Base-by-base conservation (phyloP, 441 rosid genomes). In the Pelargonium fulgidum region DNA sequence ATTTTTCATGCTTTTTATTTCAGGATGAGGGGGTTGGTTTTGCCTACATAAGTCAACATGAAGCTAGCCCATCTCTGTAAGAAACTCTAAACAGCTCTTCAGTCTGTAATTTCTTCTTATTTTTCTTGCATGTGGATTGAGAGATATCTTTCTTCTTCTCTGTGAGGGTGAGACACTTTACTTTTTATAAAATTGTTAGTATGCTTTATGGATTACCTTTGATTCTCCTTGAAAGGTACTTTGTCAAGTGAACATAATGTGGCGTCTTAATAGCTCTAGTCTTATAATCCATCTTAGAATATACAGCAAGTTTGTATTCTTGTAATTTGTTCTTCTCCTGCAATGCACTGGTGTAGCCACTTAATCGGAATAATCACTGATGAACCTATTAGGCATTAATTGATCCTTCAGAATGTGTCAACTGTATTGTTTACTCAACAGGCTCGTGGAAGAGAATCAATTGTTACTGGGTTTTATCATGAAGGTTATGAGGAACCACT, bases 391-490 rank as follows among this genome's bases (percentile, higher is more conserved):
- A 17, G 24, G 9, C 52, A 36, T 36, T 26, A 36, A 39, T 33
- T 12, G 56, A 68, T 62, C 56, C 9, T 11, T 8, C 66, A 16
- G 22, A 26, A 3, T 26, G 20, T 29, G 12, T 17, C 39, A 52
- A 65, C 22, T 48, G 17, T 41, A 20, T 58, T 59, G 41, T 70
- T 72, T 68, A 65, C 22, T 62, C 41, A 65, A 82, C 84, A 93
- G 98, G 95, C 96, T 47, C 78, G 75, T 70, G 97, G 98, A 64
- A 89, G 80, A 78, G 98, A 93, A 83, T 73, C 96, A 59, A 85
- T 91, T 63, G 96, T 93, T 66, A 77, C 98, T 75, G 96, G 98
- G 63, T 93, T 93, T 80, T 93, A 86, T 82, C 98, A 93, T 24
- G 95, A 83, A 85, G 96, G 89, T 19, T 93, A 87, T 16, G 96